Conservation (phyloP, 768 basidiomycete genomes). For the Cystofilobasidium bisporidii region DNA sequence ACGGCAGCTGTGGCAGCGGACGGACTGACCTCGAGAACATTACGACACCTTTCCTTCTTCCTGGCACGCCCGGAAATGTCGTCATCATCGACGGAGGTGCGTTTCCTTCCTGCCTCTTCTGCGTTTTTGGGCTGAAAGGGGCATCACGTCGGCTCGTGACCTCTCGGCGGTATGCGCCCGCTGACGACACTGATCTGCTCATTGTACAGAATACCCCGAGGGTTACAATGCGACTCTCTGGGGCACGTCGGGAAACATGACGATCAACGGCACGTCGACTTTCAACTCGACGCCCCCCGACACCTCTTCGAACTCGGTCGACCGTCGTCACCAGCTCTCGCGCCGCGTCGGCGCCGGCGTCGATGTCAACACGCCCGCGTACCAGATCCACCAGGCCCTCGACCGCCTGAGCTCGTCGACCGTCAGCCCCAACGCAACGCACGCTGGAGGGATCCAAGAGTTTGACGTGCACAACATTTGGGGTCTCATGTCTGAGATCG, state of each 20-base stretch:
- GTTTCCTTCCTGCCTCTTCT: too few species aligned
- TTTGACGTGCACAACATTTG: constrained; percentile 46
- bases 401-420: constrained; percentile 51
- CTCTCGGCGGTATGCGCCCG: too few species aligned
- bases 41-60: constrained; percentile 50
- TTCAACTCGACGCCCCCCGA: constrained; percentile 10
- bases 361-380: constrained; percentile 54
- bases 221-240: constrained; percentile 57
- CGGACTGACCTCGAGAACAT: constrained; percentile 49
- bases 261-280: constrained; percentile 43
- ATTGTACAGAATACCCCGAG: constrained; percentile 50
- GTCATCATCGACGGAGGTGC: constrained; percentile 40
- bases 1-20: constrained; percentile 47
- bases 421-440: constrained; percentile 62
- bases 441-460: constrained; percentile 52
- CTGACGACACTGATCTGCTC: too few species aligned
- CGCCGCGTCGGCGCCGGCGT: constrained; percentile 35
- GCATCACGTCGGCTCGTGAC: too few species aligned
- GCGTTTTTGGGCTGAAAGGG: too few species aligned
- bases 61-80: constrained; percentile 50
- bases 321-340: constrained; percentile 11
- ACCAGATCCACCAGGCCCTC: constrained; percentile 52
- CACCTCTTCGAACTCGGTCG: not conserved
- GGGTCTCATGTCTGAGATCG: constrained; percentile 55
- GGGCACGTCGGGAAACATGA: constrained; percentile 65